Conservation (phyloP, 1,284 basidiomycete genomes). For the Tylopilus orsonianus region DNA sequence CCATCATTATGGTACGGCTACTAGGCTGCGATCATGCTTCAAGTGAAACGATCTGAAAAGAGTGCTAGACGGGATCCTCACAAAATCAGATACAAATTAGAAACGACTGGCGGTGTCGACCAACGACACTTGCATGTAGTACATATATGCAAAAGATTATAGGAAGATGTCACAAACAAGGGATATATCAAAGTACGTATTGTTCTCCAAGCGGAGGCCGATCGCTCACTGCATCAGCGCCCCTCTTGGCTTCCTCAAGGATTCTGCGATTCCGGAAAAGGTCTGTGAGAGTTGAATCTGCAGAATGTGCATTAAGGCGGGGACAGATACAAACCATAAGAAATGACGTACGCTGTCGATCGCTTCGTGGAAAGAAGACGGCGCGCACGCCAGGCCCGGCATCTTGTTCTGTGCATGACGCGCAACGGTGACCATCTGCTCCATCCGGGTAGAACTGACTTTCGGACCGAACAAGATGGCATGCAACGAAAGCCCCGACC, state of each 20-base stretch:
- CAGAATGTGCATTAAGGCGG: not conserved
- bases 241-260: slow-evolving; percentile 53
- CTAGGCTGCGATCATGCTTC: no score
- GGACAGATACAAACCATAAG: no score
- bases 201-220: not conserved
- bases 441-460: slow-evolving; percentile 33
- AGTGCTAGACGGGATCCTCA: no score
- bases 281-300: slow-evolving; percentile 56
- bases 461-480: slow-evolving; percentile 54
- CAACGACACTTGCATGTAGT: not conserved
- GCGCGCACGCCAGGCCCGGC: slow-evolving; percentile 33
- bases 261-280: slow-evolving; percentile 59
- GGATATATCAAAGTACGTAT: not conserved
- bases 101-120: no score
- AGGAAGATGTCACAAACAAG: not conserved
- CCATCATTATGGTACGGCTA: no score
- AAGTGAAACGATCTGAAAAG: no score
- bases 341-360: slow-evolving; percentile 45
- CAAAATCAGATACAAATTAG: no score
- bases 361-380: slow-evolving; percentile 52
- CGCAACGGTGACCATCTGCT: slow-evolving; percentile 52
- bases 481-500: slow-evolving; percentile 58
- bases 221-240: slow-evolving; percentile 37
- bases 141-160: not conserved
- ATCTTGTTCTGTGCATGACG: slow-evolving; percentile 42